Evolutionary conservation across 2,329 filamentous ascomycete species (phyloP), one percentile per base, ranked within the genome.

Genomic region (Sclerotinia borealis): DNA sequence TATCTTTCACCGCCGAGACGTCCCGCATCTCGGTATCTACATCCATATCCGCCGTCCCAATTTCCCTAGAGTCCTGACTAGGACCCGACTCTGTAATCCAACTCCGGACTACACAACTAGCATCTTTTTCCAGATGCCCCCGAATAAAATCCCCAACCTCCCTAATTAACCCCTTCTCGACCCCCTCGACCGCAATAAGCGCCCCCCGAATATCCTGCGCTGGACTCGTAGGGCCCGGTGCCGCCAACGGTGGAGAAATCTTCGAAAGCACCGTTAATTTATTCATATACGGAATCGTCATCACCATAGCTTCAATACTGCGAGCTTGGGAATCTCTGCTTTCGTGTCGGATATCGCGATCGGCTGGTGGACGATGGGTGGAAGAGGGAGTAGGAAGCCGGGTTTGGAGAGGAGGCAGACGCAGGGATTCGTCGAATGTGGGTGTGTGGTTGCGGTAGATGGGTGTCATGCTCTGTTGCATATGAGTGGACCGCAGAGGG

Each of bases 141-240:
- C 66, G 82, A 25, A 96, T 84, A 22, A 84, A 82, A 3, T 81
- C 77, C 4, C 91, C 86, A 4, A 90, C 84, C 11, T 83, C 80
- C 1, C 78, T 75, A 11, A 84, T 72, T 27, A 83, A 69, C n/a
- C 72, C 71, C 8, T 74, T 67, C 63, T 88, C 83, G 22, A 88
- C 81, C 0, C 93, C 93, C 75, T 98, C 93, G 34, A 98, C 79
- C 0, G 91, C 89, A 66, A 98, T 87, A 43, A 97, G 83, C 0
- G 90, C 85, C 0, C 93, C 93, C n/a, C 92, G 84, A 8, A 79
- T 78, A 68, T 79, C 76, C 64, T 76, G 73, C 29, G 71, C 59
- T 59, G 76, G 63, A 70, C 74, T 68, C 41, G 70, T 60, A 49
- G 75, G 74, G 6, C 74, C 71, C 1, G 77, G 71, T 19, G 77